These are phyloP conservation scores for Dendrobium huoshanense DNA, from an alignment of 106 monocot genomes.

Conservation along the genomic window DNA sequence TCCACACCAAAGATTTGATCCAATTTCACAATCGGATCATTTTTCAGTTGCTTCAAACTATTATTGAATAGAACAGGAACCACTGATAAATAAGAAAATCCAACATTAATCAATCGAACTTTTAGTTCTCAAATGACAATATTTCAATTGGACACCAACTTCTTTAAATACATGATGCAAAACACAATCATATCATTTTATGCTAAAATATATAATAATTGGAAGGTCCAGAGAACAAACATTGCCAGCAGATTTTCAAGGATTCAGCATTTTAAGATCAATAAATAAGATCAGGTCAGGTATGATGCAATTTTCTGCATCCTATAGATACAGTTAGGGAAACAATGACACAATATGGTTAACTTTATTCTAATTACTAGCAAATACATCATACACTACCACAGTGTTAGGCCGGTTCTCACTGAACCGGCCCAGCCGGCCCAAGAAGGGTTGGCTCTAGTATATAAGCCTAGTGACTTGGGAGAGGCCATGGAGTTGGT, in stretches of 20 bases:
- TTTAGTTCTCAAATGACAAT: neutral
- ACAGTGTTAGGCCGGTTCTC: no score
- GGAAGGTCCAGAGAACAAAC: neutral
- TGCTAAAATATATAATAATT: neutral
- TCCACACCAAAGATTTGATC: conserved; percentile 78
- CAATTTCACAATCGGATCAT: conserved; percentile 49
- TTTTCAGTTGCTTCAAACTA: conserved; percentile 51
- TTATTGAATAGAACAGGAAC: conserved; percentile 89
- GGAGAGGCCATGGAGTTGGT: no score
- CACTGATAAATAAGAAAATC: conserved; percentile 46
- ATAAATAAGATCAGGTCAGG: neutral
- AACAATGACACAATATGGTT: no score
- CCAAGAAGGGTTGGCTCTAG: no score
- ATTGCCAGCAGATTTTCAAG: neutral
- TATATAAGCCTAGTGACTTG: no score
- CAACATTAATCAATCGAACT: conserved; percentile 14
- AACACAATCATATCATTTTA: neutral
- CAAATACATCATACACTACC: no score
- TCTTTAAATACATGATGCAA: neutral
- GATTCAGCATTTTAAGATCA: neutral
- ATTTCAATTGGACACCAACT: neutral
- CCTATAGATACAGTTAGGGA: no score
- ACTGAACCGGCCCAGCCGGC: no score
- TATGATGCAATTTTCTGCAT: neutral
- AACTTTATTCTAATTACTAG: no score